Evolutionary conservation across 148 eudicot species (phyloP).

Genomic region (Chenopodium berlandieri): DNA sequence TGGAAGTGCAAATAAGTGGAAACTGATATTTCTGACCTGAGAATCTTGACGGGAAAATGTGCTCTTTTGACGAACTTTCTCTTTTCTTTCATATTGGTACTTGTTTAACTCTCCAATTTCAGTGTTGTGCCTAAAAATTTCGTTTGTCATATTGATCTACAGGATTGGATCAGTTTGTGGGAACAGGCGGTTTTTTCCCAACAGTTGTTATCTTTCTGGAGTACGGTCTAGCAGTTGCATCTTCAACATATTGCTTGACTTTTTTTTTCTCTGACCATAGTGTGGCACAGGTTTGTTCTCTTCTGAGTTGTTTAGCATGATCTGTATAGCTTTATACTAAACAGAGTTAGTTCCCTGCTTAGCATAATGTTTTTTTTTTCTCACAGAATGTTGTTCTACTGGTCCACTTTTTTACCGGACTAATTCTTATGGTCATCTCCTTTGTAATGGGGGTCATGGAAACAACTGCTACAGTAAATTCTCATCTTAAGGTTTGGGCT

Average conservation of each 20-base stretch:
- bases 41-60: neutral
- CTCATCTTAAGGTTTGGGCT: conserved; percentile 74
- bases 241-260: conserved; percentile 96
- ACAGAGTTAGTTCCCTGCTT: neutral
- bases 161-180: conserved; percentile 93
- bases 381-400: conserved; percentile 88
- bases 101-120: too few species aligned
- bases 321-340: conserved; percentile 19
- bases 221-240: conserved; percentile 91
- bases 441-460: conserved; percentile 85
- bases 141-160: conserved; percentile 18
- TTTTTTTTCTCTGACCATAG: conserved; percentile 89
- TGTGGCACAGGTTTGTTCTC: conserved; percentile 73
- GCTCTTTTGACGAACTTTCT: neutral
- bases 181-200: conserved; percentile 57
- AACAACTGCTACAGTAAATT: conserved; percentile 64
- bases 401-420: conserved; percentile 88
- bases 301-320: conserved; percentile 11
- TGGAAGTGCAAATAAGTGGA: neutral
- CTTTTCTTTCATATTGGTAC: neutral
- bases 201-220: conserved; percentile 67
- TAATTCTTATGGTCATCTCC: conserved; percentile 89
- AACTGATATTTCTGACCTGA: neutral
- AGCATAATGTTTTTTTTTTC: neutral
- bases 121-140: neutral